Percentiles rank a stretch among this genome's conserved stretches.
Evolutionary conservation across 1,139 yeast genomes (phyloP).

Genomic region (Meyerozyma elateridarum): DNA sequence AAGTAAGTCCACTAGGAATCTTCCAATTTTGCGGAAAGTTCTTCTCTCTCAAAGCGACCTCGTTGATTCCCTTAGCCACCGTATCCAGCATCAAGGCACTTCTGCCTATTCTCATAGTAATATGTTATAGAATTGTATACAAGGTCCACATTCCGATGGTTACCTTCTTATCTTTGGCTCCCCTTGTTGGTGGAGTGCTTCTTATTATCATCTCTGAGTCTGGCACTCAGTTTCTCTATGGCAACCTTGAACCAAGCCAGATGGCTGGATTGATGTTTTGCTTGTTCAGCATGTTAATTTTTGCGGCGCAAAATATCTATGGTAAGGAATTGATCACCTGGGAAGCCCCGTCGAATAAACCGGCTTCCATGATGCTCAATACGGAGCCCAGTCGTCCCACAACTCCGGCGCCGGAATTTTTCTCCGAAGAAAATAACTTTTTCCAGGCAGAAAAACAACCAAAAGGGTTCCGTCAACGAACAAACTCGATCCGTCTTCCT

Average conservation of each 20-base stretch:
- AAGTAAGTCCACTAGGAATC: constrained; percentile 35
- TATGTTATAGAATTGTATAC: constrained; percentile 31
- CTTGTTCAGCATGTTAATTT: constrained; percentile 27
- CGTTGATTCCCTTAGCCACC: constrained; percentile 36
- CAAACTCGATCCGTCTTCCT: constrained; percentile 25
- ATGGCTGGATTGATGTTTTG: constrained; percentile 29
- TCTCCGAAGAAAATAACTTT: constrained; percentile 5
- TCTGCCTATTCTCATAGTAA: constrained; percentile 34
- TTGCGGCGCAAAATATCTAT: constrained; percentile 39
- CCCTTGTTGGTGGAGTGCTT: constrained; percentile 35
- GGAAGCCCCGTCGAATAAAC: constrained; percentile 19
- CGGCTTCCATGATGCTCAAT: constrained; percentile 28
- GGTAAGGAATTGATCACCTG: constrained; percentile 40
- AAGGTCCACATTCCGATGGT: constrained; percentile 27
- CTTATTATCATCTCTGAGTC: constrained; percentile 32
- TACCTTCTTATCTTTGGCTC: constrained; percentile 34
- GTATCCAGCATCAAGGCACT: constrained; percentile 39
- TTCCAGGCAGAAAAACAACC: constrained; percentile 7
- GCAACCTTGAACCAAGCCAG: constrained; percentile 17
- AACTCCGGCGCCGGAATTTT: constrained; percentile 10
- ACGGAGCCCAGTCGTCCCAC: constrained; percentile 18
- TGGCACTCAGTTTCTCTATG: constrained; percentile 5
- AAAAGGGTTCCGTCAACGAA: constrained; percentile 21
- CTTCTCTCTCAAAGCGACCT: constrained; percentile 35
- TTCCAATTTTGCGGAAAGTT: constrained; percentile 37